Percentiles rank a stretch among this genome's conserved stretches.
Conservation (phyloP, 495 filamentous ascomycete genomes). For the Penicillium soppii region DNA sequence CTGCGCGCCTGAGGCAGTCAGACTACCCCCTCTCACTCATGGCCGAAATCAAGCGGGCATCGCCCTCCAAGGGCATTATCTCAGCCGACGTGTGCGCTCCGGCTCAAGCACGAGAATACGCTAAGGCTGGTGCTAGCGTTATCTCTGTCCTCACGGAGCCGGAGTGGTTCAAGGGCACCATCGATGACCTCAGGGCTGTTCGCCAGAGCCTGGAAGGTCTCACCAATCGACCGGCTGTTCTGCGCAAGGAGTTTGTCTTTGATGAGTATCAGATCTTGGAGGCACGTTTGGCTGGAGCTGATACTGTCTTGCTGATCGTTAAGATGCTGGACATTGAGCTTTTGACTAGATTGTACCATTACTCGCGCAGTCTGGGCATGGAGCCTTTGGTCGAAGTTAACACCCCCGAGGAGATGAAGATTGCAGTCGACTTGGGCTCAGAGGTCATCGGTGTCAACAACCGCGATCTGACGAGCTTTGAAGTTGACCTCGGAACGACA, state of each 20-base stretch:
- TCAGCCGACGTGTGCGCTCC: constrained; percentile 84
- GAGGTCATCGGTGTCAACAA: constrained; percentile 98
- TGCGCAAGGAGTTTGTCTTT: constrained; percentile 97
- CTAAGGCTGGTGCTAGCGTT: constrained; percentile 88
- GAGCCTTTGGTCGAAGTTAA: constrained; percentile 98
- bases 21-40: constrained; percentile 82
- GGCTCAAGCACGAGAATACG: constrained; percentile 87
- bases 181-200: constrained; percentile 88
- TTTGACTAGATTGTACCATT: constrained; percentile 78
- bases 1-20: constrained; percentile 73
- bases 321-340: constrained; percentile 87
- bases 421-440: constrained; percentile 82
- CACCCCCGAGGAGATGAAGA: constrained; percentile 86
- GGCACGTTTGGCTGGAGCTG: constrained; percentile 87
- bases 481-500: constrained; percentile 93
- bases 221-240: constrained; percentile 84
- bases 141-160: constrained; percentile 98
- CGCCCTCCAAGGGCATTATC: constrained; percentile 94
- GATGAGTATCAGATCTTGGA: constrained; percentile 98
- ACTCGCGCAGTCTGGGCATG: constrained; percentile 91
- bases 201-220: constrained; percentile 85
- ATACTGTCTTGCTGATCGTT: constrained; percentile 94
- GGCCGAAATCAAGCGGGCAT: constrained; percentile 96
- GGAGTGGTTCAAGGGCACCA: constrained; percentile 97
- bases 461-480: constrained; percentile 90